These are phyloP conservation scores for Austropuccinia psidii DNA, from an alignment of 1,284 basidiomycete genomes.

Conservation along the genomic window DNA sequence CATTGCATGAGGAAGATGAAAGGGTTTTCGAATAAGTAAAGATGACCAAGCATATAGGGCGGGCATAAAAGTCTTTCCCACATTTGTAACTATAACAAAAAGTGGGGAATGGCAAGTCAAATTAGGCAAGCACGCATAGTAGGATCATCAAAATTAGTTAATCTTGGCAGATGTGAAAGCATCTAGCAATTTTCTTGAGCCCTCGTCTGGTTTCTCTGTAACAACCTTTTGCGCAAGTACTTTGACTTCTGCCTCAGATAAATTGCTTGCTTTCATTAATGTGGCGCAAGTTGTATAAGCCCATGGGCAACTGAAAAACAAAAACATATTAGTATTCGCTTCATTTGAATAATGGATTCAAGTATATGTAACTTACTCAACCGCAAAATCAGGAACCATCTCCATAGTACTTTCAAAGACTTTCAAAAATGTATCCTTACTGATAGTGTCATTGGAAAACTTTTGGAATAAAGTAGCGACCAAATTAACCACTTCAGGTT, in stretches of 20 bases:
- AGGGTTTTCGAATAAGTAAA: too few species aligned
- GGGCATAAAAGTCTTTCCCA: too few species aligned
- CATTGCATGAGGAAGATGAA: too few species aligned
- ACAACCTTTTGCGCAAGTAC: slow-evolving; percentile 4
- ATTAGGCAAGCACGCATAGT: too few species aligned
- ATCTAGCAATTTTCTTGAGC: background rate
- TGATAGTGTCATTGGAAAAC: background rate
- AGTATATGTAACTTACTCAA: slow-evolving; percentile 7
- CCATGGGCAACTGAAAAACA: background rate
- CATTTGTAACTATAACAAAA: too few species aligned
- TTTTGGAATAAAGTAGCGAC: background rate
- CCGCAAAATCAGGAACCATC: background rate
- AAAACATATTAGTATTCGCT: background rate
- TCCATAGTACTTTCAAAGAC: slow-evolving; percentile 3
- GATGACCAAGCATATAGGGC: too few species aligned
- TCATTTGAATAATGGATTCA: background rate
- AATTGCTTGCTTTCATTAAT: background rate
- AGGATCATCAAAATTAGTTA: background rate
- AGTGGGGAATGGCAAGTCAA: too few species aligned
- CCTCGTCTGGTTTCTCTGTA: background rate
- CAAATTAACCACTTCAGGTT: background rate
- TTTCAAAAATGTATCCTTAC: background rate
- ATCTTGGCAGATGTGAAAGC: background rate
- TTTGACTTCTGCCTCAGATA: background rate
- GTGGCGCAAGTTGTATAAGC: slow-evolving; percentile 17